Conservation (phyloP, 2,329 filamentous ascomycete species). For the Neurospora crassa region DNA sequence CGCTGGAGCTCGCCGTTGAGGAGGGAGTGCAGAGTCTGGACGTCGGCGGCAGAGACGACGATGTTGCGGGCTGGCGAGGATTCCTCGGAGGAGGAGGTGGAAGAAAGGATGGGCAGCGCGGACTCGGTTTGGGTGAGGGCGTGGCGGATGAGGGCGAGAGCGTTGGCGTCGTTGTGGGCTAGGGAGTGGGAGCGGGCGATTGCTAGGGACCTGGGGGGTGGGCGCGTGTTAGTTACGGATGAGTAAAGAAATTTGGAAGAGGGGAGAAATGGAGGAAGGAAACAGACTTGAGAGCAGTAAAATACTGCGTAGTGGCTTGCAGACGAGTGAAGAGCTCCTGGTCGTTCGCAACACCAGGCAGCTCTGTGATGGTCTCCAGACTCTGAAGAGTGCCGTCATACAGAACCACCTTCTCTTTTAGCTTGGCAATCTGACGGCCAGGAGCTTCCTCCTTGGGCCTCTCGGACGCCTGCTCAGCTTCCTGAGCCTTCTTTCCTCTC, state of each 20-base stretch:
- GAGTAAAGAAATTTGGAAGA: neutral
- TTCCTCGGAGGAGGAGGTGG: slow-evolving; percentile 24
- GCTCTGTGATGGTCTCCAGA: slow-evolving; percentile 78
- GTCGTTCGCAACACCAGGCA: slow-evolving; percentile 85
- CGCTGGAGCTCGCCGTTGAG: slow-evolving; percentile 67
- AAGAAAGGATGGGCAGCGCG: slow-evolving; percentile 39
- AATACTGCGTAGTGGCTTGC: slow-evolving; percentile 72
- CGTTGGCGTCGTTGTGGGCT: slow-evolving; percentile 61
- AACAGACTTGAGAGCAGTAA: slow-evolving; percentile 73
- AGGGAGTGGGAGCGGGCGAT: slow-evolving; percentile 79
- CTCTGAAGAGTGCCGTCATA: slow-evolving; percentile 90
- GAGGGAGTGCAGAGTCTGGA: slow-evolving; percentile 48
- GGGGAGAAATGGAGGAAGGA: neutral
- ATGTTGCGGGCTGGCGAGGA: slow-evolving; percentile 51
- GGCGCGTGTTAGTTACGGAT: neutral
- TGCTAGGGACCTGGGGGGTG: slow-evolving; percentile 52
- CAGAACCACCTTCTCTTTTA: slow-evolving; percentile 79
- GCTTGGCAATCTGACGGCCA: slow-evolving; percentile 65
- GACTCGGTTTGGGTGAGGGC: slow-evolving; percentile 53
- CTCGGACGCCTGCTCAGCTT: slow-evolving; percentile 22
- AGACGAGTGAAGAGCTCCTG: slow-evolving; percentile 65
- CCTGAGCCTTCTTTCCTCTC: slow-evolving; percentile 35
- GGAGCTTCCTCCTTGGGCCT: slow-evolving; percentile 51
- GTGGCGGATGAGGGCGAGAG: slow-evolving; percentile 74
- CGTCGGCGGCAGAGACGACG: slow-evolving; percentile 51